These are phyloP conservation scores for Phanerochaete sordida DNA, from an alignment of 768 basidiomycete genomes.

Conservation along the genomic window DNA sequence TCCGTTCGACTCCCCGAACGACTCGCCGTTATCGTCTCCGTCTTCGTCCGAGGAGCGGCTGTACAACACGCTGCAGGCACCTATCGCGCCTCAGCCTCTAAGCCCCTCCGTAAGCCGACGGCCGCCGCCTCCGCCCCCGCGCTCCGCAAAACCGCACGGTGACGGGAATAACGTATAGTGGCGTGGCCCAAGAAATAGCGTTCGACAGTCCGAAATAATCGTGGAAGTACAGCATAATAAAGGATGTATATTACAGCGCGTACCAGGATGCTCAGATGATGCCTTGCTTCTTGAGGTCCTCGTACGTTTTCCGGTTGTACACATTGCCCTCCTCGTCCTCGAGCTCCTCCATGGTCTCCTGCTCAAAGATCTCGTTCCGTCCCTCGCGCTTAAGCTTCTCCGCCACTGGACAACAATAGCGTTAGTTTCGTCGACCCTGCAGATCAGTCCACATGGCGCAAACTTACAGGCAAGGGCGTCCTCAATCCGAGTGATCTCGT, in stretches of 20 bases:
- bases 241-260: conserved; percentile 1
- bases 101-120: conserved; percentile 23
- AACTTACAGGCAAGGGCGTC: conserved; percentile 90
- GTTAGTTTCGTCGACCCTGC: not conserved
- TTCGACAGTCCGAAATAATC: not conserved
- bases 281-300: conserved; percentile 95
- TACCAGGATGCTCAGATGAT: conserved; percentile 51
- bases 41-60: conserved; percentile 86
- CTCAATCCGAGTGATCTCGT: conserved; percentile 95
- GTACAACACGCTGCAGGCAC: conserved; percentile 73
- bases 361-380: conserved; percentile 87
- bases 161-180: conserved; percentile 1
- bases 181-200: conserved; percentile 2
- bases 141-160: conserved; percentile 23
- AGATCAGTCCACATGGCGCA: not conserved
- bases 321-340: conserved; percentile 99
- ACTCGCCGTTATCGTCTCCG: conserved; percentile 67
- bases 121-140: conserved; percentile 45
- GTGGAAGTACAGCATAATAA: conserved; percentile 1
- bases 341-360: conserved; percentile 95
- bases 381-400: conserved; percentile 98
- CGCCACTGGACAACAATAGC: conserved; percentile 60
- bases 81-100: conserved; percentile 42
- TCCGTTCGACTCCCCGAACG: conserved; percentile 70
- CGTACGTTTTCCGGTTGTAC: conserved; percentile 97